Evolutionary conservation across 805 yeast species (phyloP).

Genomic region (Hanseniaspora lachancei): DNA sequence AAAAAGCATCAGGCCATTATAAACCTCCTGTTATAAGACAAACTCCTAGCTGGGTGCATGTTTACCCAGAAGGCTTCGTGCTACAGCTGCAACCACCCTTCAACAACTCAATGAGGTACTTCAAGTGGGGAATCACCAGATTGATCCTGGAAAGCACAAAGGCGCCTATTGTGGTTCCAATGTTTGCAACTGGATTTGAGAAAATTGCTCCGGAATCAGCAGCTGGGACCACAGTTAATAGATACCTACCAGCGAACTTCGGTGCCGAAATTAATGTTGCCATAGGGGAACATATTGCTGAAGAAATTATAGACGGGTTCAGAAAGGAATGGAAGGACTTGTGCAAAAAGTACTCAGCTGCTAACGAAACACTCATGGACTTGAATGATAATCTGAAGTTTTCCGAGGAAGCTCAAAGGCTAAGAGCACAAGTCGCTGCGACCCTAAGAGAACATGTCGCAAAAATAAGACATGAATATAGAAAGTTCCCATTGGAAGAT

Average conservation of each 20-base stretch:
- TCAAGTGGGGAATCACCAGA: conserved; percentile 90
- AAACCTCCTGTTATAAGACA: conserved; percentile 46
- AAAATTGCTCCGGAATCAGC: conserved; percentile 66
- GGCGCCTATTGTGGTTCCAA: conserved; percentile 79
- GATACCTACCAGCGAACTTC: conserved; percentile 48
- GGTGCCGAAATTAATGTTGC: conserved; percentile 57
- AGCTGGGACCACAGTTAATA: conserved; percentile 40
- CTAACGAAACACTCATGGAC: conserved; percentile 37
- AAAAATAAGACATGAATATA: conserved; percentile 29
- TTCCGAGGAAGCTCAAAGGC: conserved; percentile 50
- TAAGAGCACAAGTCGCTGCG: conserved; percentile 60
- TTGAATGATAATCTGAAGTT: conserved; percentile 46
- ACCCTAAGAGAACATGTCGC: conserved; percentile 53
- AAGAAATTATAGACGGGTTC: conserved; percentile 41
- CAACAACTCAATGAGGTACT: conserved; percentile 78
- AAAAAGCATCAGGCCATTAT: conserved; percentile 22
- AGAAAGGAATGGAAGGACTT: conserved; percentile 59
- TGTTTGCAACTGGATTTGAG: conserved; percentile 76
- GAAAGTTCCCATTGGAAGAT: conserved; percentile 48
- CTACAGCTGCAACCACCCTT: conserved; percentile 71
- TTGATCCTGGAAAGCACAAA: conserved; percentile 67
- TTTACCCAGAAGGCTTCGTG: conserved; percentile 91
- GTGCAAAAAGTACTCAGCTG: conserved; percentile 42
- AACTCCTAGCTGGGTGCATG: conserved; percentile 79
- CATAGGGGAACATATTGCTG: conserved; percentile 62